Evolutionary conservation across 176 grass and related monocot genomes (phyloP), one percentile per base, ranked within the genome.

Genomic region (Panicum miliaceum): DNA sequence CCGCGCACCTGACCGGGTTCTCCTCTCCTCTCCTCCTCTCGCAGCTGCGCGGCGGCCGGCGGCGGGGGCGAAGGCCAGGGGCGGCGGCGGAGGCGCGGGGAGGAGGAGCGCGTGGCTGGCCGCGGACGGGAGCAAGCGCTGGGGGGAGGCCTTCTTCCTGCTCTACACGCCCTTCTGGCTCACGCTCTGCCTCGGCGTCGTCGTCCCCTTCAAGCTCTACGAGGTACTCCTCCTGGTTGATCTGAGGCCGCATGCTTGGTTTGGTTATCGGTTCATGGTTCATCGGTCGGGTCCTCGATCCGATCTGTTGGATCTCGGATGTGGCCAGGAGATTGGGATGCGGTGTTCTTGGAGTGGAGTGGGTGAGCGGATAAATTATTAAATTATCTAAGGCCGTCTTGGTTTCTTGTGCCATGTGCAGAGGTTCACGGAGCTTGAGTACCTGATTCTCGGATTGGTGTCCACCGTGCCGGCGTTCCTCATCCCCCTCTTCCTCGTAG

Each of bases 151-250:
- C 22, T 98, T 95, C 81, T 95, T 98, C 83, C 83, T 98, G 68
- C 85, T 98, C 12, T 98, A 98, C 89, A 98, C 93, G 14, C 92
- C 96, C 38, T 98, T 98, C 68, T 93, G 90, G 90, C 89, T 98
- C 76, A 95, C 93, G 20, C 96, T 98, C 43, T 95, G 87, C 75
- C 90, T 98, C 78, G 96, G 93, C 34, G 71, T 93, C 85, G 68
- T 98, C 73, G 89, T 98, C 72, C 93, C 93, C 13, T 98, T 86
- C 75, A 98, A 98, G 82, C 87, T 95, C n/a, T 98, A 98, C 84
- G 96, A 98, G 96, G 93, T 94, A 6, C 0, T 13, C 4, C 8
- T 9, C 4, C n/a, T 19, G 19, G 3, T 26, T 13, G n/a, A 54
- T 76, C 35, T 54, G 9, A 13, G 2, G 84, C 3, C 27, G 43